Base-by-base conservation (phyloP, 768 basidiomycete species). In the Suillus hirtellus region DNA sequence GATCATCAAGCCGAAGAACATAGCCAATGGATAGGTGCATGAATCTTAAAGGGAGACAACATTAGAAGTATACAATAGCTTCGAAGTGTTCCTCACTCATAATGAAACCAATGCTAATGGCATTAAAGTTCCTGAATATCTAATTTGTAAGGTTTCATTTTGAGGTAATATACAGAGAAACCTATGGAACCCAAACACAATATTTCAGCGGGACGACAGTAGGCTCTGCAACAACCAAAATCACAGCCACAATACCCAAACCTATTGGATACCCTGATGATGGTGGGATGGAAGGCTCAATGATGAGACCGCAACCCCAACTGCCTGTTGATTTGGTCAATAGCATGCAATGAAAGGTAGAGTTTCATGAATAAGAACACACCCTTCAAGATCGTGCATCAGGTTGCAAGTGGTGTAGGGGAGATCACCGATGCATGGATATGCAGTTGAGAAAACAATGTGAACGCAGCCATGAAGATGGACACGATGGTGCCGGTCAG, bases 211-310 rank as follows among this genome's bases (percentile, higher is more conserved):
- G 72, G 14, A 71, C 68, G 47, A 68, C 24, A 24, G 62, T 64
- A 12, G 66, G 59, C 67, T 81, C 84, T 44, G 78, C 71, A 24
- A 83, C 58, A 43, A 86, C 78, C 7, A 78, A 78, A 53, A 81
- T n/a, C 43, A 80, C 76, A 43, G 82, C 80, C 63, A 77, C 71
- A 59, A 86, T 73, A 4, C 78, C 78, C 5, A 86, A 76, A 46
- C 67, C 85, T 67, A 88, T 85, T 44, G 87, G 84, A 66, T 82
- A 83, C 15, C 86, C 86, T 11, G 85, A 86, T 1, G 82, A 82
- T 2, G 77, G 63, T 27, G 86, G 85, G 61, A 87, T 79, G 60
- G 77, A 68, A 71, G 59, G 67, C 65, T 64, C 21, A 65, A 47
- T 3, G 71, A 69, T 11, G 70, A 73, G 12, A 71, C 72, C 0